Base-by-base conservation (phyloP, 768 basidiomycete species). In the Candolleomyces eurysporus region DNA sequence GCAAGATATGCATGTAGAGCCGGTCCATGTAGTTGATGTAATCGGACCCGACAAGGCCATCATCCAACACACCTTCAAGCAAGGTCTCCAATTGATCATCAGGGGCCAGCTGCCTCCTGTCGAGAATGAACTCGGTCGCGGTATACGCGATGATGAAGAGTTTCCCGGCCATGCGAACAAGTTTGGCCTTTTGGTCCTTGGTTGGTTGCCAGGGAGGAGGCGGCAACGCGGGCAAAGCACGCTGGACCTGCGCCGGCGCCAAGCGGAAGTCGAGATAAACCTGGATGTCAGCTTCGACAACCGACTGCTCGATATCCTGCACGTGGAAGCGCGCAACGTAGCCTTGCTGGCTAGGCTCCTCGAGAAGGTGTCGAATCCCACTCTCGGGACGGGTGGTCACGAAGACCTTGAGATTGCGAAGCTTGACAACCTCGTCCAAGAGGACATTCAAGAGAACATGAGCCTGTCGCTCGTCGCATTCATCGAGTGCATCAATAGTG, bases 151-250 rank as follows among this genome's bases (percentile, higher is more conserved):
- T 22, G 22, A 57, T 46, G 42, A 57, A 57, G 9, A 57, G 56
- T 42, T 57, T 57, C 26, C 56, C 56, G 22, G 56, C 56, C 39
- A 57, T 57, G 17, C 7, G 42, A 22, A 57, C 56, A 21, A 57
- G 43, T 22, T 36, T 22, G 17, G 39, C 56, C 42, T 57, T 57
- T 13, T 42, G 16, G 5, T 43, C 43, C 7, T 6, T 22, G 26
- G 56, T 45, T 16, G 56, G 40, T 5, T 31, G 40, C 56, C 42
- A 43, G 9, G 40, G 42, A 42, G 56, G 56, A 9, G 56, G 56
- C 4, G 21, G 56, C 36, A 36, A 36, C 8, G 36, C 36, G 11
- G 43, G 43, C 16, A 57, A 40, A 21, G 42, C 56, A 13, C 6
- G 19, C 9, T 17, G 39, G 5, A 57, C 42, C 56, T 42, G 39